Conservation (phyloP, 441 rosid genomes). For the Jatropha podagrica region DNA sequence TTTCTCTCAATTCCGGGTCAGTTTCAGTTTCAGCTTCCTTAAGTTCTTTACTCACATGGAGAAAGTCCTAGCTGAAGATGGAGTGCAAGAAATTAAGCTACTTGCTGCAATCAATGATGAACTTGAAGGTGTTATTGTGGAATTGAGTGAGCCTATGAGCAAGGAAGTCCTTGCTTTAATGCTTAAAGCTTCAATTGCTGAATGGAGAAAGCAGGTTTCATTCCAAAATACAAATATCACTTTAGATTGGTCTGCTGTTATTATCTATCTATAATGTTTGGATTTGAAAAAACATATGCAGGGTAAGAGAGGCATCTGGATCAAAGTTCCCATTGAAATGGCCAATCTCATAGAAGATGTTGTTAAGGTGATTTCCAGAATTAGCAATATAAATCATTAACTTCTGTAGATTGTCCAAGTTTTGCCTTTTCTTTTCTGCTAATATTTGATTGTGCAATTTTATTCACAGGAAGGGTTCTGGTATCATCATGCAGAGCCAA, state of each 20-base stretch:
- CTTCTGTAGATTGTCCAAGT: neutral
- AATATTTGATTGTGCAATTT: constrained; percentile 12
- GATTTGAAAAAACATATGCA: constrained; percentile 25
- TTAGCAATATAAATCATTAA: no score
- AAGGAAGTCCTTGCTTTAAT: constrained; percentile 46
- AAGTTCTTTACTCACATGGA: constrained; percentile 20
- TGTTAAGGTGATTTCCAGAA: constrained; percentile 47
- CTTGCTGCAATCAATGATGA: constrained; percentile 52
- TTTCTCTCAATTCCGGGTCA: constrained; percentile 1
- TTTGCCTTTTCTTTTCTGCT: neutral
- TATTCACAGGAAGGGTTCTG: constrained; percentile 77
- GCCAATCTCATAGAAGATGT: constrained; percentile 67
- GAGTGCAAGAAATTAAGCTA: constrained; percentile 29
- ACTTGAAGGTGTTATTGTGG: constrained; percentile 73
- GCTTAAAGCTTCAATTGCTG: constrained; percentile 57
- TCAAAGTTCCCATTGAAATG: constrained; percentile 69
- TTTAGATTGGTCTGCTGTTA: neutral
- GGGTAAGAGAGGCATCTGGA: constrained; percentile 91
- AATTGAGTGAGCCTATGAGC: constrained; percentile 56
- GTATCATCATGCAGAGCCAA: constrained; percentile 88
- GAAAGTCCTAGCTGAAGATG: constrained; percentile 13
- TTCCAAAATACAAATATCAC: neutral
- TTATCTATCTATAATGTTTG: neutral
- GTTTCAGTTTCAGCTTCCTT: constrained; percentile 31
- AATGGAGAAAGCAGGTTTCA: constrained; percentile 72